phyloP scores from a whole-genome alignment of 164 flowering plant genomes.

The Tinospora cordifolia region DNA sequence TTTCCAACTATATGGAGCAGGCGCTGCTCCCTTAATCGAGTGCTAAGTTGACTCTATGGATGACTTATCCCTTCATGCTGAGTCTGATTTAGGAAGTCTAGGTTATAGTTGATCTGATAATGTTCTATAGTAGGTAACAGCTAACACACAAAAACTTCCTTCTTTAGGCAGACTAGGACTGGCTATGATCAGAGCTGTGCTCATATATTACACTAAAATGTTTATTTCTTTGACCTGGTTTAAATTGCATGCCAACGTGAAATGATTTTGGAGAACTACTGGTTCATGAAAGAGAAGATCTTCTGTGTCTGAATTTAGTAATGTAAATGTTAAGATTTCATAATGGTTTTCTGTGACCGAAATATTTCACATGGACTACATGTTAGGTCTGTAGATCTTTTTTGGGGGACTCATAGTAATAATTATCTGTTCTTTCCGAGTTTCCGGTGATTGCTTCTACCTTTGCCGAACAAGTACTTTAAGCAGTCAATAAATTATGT shows the following conservation, averaged over 20 bases:
- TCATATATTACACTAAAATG: background rate
- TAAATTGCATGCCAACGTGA: background rate
- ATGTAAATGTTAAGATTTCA: background rate
- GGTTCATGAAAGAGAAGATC: background rate
- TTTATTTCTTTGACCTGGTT: background rate
- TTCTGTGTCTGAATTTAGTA: background rate
- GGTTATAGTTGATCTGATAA: no score
- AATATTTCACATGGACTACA: background rate
- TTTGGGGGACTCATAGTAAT: no score
- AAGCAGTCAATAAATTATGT: background rate
- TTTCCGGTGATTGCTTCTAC: background rate
- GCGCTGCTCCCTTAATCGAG: no score
- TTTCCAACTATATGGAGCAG: no score
- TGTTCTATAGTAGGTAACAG: no score
- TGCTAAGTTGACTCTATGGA: no score
- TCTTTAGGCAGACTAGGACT: no score
- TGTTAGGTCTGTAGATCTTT: no score
- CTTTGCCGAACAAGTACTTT: background rate
- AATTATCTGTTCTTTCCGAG: background rate
- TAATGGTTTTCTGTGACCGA: background rate
- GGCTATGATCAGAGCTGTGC: no score
- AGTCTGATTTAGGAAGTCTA: no score
- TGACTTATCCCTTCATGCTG: no score
- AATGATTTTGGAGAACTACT: background rate
- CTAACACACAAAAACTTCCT: no score